A percentile compares a stretch with the other conserved stretches of the same genome.
Evolutionary conservation across 2,329 filamentous ascomycete genomes (phyloP).

Genomic region (Volutella citrinella): DNA sequence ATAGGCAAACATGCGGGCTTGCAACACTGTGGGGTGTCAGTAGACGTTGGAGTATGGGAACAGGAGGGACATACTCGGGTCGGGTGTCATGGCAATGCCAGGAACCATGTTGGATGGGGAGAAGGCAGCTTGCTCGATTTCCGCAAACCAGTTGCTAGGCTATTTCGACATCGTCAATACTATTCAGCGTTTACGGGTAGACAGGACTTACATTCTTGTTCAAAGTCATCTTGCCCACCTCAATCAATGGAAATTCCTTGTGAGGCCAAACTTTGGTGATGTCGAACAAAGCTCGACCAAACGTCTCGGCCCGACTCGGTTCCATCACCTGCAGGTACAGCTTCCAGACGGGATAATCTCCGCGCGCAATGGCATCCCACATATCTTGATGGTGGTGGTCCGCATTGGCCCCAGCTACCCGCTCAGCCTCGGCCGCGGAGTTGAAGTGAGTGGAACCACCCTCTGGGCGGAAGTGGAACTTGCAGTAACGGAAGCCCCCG

Average conservation of each 20-base stretch:
- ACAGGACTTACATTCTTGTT: conserved; percentile 65
- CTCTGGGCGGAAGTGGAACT: conserved; percentile 48
- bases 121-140: conserved; percentile 68
- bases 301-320: conserved; percentile 60
- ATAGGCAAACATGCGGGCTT: conserved; percentile 48
- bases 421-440: conserved; percentile 35
- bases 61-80: conserved; percentile 51
- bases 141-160: conserved; percentile 65
- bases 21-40: conserved; percentile 46
- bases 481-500: conserved; percentile 47
- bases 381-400: conserved; percentile 42
- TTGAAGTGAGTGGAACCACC: conserved; percentile 43
- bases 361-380: conserved; percentile 50
- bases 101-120: conserved; percentile 64
- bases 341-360: conserved; percentile 62
- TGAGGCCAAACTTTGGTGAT: conserved; percentile 70
- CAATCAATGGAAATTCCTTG: conserved; percentile 56
- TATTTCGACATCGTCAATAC: too few relatives aligned
- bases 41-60: conserved; percentile 49
- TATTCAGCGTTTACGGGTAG: too few relatives aligned
- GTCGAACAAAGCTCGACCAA: conserved; percentile 64
- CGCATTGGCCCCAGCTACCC: conserved; percentile 44
- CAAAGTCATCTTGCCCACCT: conserved; percentile 60
- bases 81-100: conserved; percentile 59
- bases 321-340: conserved; percentile 62